Base-by-base conservation (phyloP, 352 stramenopile species). In the Phytopythium sindhum region DNA sequence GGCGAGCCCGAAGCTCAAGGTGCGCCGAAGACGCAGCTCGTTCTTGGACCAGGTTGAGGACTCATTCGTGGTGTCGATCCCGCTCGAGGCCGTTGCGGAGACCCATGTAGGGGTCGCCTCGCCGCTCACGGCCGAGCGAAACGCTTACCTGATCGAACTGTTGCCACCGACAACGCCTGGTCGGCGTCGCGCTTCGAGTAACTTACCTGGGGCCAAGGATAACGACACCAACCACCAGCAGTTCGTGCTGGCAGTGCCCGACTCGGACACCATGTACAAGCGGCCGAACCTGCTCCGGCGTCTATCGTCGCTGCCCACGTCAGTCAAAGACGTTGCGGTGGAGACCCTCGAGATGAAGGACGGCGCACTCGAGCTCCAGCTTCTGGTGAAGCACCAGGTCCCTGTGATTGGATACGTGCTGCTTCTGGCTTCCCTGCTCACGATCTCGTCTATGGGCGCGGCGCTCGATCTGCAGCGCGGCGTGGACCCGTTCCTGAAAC, bases 31-130 rank as follows among this genome's bases (percentile, higher is more conserved):
- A 60, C 75, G 80, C 47, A 91, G 83, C 68, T 93, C 82, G 24
- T 90, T 90, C 37, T 59, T 95, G 24, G 82, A 91, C 48, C 75
- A 88, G 41, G 61, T 75, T 0, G 83, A 91, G 42, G 80, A 91
- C 45, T 89, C 82, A 1, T 93, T 93, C 45, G 85, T 93, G 55
- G 60, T 93, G 14, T 93, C 85, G 11, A 91, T 93, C 60, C 85
- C 85, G 1, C 87, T 91, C 50, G 81, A 90, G 26, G 64, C 81
- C 21, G 63, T 75, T n/a, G 41, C 60, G 15, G 73, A 68, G 8
- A 56, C 67, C 4, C 62, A 66, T 29, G 53, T 63, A 10, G 67
- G 67, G 9, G 63, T 65, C 55, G 47, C 45, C 2, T 65, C 58
- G 14, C 52, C 75, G 26, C 39, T 68, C 21, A 75, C 78, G 26